A percentile compares a stretch with the other conserved stretches of the same genome.
These are phyloP conservation scores for Mariannaea elegans DNA, from an alignment of 2,329 filamentous ascomycete species.

Conservation along the genomic window DNA sequence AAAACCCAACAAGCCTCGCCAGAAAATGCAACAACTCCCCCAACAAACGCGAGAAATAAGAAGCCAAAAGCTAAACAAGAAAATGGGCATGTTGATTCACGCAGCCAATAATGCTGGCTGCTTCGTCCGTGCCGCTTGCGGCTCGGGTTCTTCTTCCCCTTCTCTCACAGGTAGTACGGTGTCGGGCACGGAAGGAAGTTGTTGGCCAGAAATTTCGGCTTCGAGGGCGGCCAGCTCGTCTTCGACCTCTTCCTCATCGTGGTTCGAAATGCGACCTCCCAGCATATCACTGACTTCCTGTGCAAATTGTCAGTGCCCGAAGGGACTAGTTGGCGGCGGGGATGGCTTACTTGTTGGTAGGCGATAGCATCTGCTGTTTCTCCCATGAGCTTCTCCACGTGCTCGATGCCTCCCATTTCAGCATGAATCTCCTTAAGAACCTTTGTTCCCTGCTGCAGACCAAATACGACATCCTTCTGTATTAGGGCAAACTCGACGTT, in stretches of 20 bases:
- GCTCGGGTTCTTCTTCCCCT: slow-evolving; percentile 29
- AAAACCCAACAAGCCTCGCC: slow-evolving; percentile 17
- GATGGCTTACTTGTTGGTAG: slow-evolving; percentile 78
- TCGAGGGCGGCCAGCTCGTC: slow-evolving; percentile 90
- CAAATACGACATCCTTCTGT: slow-evolving; percentile 95
- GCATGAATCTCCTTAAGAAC: slow-evolving; percentile 91
- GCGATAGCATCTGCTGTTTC: slow-evolving; percentile 90
- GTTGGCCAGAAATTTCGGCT: slow-evolving; percentile 46
- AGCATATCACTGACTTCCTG: slow-evolving; percentile 95
- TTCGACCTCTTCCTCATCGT: slow-evolving; percentile 98
- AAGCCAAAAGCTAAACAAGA: neutral
- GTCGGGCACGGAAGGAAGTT: slow-evolving; percentile 41
- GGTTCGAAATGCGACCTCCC: slow-evolving; percentile 85
- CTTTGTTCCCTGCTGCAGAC: slow-evolving; percentile 87
- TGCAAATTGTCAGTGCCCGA: slow-evolving; percentile 26
- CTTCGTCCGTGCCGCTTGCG: slow-evolving; percentile 36
- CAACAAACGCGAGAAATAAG: slow-evolving; percentile 8
- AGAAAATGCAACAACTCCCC: slow-evolving; percentile 28
- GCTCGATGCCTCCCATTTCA: slow-evolving; percentile 95
- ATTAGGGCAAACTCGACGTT: slow-evolving; percentile 96
- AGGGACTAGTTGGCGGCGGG: neutral
- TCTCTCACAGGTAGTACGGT: slow-evolving; percentile 10
- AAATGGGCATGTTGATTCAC: slow-evolving; percentile 14
- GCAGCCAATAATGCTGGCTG: slow-evolving; percentile 53
- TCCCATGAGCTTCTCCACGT: slow-evolving; percentile 94